A percentile compares a stretch with the other conserved stretches of the same genome.
phyloP scores from a whole-genome alignment of 2,329 filamentous ascomycete species.

The Stachybotrys echinatus region DNA sequence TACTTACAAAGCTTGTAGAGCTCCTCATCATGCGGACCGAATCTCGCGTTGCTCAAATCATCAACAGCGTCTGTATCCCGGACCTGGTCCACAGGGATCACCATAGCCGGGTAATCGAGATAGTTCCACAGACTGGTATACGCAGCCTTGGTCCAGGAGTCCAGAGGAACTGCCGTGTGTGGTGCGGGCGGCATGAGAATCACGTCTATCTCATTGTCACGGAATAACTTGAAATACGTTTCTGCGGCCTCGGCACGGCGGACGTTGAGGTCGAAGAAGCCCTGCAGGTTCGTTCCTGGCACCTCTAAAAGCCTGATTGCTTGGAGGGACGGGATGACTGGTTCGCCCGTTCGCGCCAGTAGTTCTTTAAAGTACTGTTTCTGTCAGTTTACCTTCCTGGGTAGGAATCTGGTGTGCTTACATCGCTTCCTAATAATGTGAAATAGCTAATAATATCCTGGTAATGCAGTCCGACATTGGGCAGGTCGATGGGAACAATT shows the following conservation, averaged over 20 bases:
- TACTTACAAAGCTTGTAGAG: constrained; percentile 1
- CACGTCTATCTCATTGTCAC: neutral
- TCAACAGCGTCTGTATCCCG: neutral
- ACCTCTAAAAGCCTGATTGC: neutral
- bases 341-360: constrained; percentile 1
- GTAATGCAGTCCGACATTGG: neutral
- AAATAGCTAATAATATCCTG: neutral
- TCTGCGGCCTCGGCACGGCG: neutral
- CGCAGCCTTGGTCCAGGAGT: neutral
- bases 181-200: constrained; percentile 2
- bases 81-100: constrained; percentile 1
- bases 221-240: neutral
- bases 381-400: neutral
- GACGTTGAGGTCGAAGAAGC: constrained; percentile 1
- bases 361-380: neutral
- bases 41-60: neutral
- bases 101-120: constrained; percentile 1
- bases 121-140: constrained; percentile 3
- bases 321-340: constrained; percentile 1
- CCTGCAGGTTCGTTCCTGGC: neutral
- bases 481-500: neutral
- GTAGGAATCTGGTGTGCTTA: neutral
- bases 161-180: constrained; percentile 1
- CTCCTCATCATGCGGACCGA: neutral
- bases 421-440: neutral